Conservation (phyloP, 1,284 basidiomycete genomes). For the Thecaphora thlaspeos region DNA sequence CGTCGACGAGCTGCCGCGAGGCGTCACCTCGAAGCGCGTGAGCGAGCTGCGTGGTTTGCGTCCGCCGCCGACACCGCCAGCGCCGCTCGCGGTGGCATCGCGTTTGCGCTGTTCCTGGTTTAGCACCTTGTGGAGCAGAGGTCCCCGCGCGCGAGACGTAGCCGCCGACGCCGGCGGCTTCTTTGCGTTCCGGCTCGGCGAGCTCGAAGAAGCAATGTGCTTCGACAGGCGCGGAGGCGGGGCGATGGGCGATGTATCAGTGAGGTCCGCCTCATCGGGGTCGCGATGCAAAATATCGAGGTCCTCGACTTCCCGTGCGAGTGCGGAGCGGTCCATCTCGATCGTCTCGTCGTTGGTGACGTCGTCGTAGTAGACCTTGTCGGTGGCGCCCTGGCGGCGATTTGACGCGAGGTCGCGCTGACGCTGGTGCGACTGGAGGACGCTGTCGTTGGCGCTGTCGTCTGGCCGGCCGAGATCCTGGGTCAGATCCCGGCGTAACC, state of each 20-base stretch:
- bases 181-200: not conserved
- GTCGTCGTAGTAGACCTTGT: not conserved
- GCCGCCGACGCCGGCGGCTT: conserved; percentile 8
- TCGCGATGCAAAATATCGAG: not conserved
- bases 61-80: no score
- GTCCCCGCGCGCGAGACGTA: conserved; percentile 28
- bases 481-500: conserved; percentile 59
- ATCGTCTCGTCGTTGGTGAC: not conserved
- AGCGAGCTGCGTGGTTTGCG: conserved; percentile 24
- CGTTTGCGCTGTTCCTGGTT: conserved; percentile 40
- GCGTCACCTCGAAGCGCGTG: conserved; percentile 39
- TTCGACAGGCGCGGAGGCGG: conserved; percentile 18
- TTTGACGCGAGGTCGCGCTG: not conserved
- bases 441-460: conserved; percentile 7
- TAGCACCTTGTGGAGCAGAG: conserved; percentile 41
- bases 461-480: conserved; percentile 13
- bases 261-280: conserved; percentile 13
- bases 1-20: conserved; percentile 26
- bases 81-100: no score
- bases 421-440: conserved; percentile 6
- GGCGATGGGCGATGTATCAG: conserved; percentile 20
- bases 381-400: conserved; percentile 1
- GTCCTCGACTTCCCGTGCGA: not conserved
- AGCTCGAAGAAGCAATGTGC: not conserved
- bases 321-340: not conserved